phyloP scores from a whole-genome alignment of 2,329 filamentous ascomycete species.

The Helicocarpus griseus region DNA sequence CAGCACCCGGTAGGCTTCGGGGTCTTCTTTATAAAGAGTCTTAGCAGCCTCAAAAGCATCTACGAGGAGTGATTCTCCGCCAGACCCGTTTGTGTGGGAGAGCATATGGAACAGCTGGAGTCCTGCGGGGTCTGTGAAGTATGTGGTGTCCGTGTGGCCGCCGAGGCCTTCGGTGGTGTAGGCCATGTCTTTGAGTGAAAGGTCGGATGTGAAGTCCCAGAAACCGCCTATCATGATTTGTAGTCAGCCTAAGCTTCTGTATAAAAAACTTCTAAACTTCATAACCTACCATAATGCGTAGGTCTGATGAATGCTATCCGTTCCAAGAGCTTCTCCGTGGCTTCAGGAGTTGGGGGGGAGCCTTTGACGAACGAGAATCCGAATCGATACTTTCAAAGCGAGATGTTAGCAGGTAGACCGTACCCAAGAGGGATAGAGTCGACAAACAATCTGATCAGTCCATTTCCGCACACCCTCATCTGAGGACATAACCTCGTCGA shows the following conservation, averaged over 20 bases:
- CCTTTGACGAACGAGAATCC: conserved; percentile 71
- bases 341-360: conserved; percentile 58
- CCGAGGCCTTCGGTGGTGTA: conserved; percentile 79
- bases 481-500: conserved; percentile 50
- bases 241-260: neutral
- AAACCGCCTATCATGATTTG: conserved; percentile 44
- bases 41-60: conserved; percentile 72
- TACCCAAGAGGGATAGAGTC: conserved; percentile 6
- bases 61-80: conserved; percentile 71
- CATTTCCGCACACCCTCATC: conserved; percentile 50
- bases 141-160: conserved; percentile 89
- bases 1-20: conserved; percentile 49
- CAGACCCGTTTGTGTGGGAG: conserved; percentile 56
- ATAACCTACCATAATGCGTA: conserved; percentile 77
- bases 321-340: conserved; percentile 65
- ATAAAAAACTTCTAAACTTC: conserved; percentile 17
- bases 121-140: conserved; percentile 86
- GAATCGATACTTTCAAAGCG: conserved; percentile 44
- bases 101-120: conserved; percentile 89
- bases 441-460: conserved; percentile 49
- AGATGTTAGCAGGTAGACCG: conserved; percentile 3
- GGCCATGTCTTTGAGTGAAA: conserved; percentile 79
- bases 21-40: conserved; percentile 47
- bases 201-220: conserved; percentile 82
- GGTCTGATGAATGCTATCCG: conserved; percentile 77